A percentile compares a stretch with the other conserved stretches of the same genome.
Evolutionary conservation across 2,329 filamentous ascomycete genomes (phyloP).

Genomic region (Trichoderma hamatum): DNA sequence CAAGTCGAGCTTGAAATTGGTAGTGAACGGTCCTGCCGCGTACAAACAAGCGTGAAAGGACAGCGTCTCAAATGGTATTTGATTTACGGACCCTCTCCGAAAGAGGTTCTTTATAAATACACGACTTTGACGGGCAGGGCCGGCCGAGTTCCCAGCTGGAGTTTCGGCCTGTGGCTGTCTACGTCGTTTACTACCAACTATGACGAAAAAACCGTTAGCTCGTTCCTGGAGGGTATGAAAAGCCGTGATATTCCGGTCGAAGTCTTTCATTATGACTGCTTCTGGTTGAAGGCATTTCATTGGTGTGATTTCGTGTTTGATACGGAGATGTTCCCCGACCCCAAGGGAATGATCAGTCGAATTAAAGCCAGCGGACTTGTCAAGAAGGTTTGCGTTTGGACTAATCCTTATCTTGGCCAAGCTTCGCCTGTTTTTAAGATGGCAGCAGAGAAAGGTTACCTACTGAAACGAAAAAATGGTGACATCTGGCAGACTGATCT

Average conservation of each 20-base stretch:
- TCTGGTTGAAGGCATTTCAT: slow-evolving; percentile 75
- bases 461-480: slow-evolving; percentile 69
- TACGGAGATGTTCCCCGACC: slow-evolving; percentile 68
- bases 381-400: slow-evolving; percentile 73
- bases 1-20: slow-evolving; percentile 73
- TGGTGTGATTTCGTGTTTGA: slow-evolving; percentile 79
- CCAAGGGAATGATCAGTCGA: slow-evolving; percentile 63
- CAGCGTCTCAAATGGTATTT: slow-evolving; percentile 75
- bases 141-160: slow-evolving; percentile 70
- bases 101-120: slow-evolving; percentile 71
- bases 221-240: slow-evolving; percentile 71
- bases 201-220: slow-evolving; percentile 67
- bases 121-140: slow-evolving; percentile 68
- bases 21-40: slow-evolving; percentile 70
- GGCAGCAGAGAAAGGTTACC: slow-evolving; percentile 67
- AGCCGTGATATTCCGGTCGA: slow-evolving; percentile 66
- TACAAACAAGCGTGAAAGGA: slow-evolving; percentile 69
- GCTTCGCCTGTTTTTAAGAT: slow-evolving; percentile 67
- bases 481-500: slow-evolving; percentile 76
- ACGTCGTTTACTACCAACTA: slow-evolving; percentile 77
- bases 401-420: slow-evolving; percentile 74
- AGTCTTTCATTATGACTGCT: slow-evolving; percentile 77
- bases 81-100: slow-evolving; percentile 71
- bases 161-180: slow-evolving; percentile 75
- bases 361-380: slow-evolving; percentile 65